These are phyloP conservation scores for Hordeum pubiflorum DNA, from an alignment of 202 grass and related monocot genomes.

Conservation along the genomic window DNA sequence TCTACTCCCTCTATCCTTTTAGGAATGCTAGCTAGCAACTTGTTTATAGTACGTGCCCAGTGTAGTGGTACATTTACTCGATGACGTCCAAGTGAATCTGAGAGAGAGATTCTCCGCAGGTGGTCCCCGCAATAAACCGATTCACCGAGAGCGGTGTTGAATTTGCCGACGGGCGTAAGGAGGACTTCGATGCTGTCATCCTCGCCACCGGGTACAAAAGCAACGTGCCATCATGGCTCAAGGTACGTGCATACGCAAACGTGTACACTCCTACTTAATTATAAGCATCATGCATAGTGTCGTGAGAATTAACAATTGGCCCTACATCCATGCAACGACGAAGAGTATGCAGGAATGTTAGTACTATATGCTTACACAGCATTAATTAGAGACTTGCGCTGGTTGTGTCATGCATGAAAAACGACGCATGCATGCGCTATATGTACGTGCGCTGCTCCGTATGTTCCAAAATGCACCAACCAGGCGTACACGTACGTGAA, in stretches of 20 bases:
- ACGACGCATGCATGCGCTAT: background rate
- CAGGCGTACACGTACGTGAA: no score
- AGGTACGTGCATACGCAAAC: constrained; percentile 36
- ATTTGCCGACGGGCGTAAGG: constrained; percentile 45
- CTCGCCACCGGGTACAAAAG: constrained; percentile 93
- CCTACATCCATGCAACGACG: background rate
- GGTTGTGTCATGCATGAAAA: background rate
- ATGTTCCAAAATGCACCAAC: no score
- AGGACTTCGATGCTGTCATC: constrained; percentile 64
- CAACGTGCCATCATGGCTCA: constrained; percentile 86
- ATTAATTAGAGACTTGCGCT: background rate
- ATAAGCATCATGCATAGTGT: background rate
- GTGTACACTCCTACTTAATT: background rate
- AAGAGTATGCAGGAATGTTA: background rate
- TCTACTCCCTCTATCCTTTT: background rate
- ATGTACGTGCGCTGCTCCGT: no score
- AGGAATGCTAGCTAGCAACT: no score
- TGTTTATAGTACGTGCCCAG: background rate
- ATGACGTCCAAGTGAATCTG: constrained; percentile 24
- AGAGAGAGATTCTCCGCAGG: constrained; percentile 45
- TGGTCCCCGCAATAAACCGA: constrained; percentile 58
- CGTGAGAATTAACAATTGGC: background rate
- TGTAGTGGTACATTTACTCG: background rate
- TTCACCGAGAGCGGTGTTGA: constrained; percentile 51
- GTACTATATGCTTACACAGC: background rate